phyloP scores from a whole-genome alignment of 2,329 filamentous ascomycete genomes.

The Aspergillus oerlinghausenensis region DNA sequence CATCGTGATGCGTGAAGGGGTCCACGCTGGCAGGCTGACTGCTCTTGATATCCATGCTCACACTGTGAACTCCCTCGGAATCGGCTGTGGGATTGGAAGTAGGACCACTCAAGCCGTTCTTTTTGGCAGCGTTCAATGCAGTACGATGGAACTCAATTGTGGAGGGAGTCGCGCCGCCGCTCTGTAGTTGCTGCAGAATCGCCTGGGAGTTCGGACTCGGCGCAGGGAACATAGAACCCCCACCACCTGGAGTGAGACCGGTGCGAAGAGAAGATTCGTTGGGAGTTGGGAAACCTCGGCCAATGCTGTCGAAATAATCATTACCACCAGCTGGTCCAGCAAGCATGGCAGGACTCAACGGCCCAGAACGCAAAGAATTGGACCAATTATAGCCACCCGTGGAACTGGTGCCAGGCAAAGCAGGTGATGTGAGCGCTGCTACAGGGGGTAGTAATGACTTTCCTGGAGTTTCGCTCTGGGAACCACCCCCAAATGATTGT shows the following conservation, averaged over 20 bases:
- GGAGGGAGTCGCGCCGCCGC: conserved; percentile 78
- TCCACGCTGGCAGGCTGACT: conserved; percentile 51
- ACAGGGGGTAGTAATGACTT: conserved; percentile 81
- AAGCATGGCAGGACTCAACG: conserved; percentile 94
- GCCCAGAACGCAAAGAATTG: conserved; percentile 83
- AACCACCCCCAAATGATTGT: conserved; percentile 66
- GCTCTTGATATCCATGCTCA: conserved; percentile 41
- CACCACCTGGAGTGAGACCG: conserved; percentile 87
- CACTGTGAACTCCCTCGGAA: conserved; percentile 31
- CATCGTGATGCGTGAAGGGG: conserved; percentile 80
- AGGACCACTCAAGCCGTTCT: conserved; percentile 43
- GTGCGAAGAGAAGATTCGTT: conserved; percentile 94
- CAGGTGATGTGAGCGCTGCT: conserved; percentile 84
- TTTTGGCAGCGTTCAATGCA: conserved; percentile 72
- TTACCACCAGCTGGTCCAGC: conserved; percentile 68
- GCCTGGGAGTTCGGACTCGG: conserved; percentile 83
- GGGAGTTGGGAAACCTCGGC: conserved; percentile 84
- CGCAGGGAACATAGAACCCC: conserved; percentile 94
- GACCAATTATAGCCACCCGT: conserved; percentile 72
- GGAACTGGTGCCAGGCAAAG: conserved; percentile 69
- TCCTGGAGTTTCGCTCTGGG: conserved; percentile 71
- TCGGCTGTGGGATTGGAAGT: conserved; percentile 42
- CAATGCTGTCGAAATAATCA: conserved; percentile 86
- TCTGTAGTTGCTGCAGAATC: conserved; percentile 72
- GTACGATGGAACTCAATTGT: conserved; percentile 94